Evolutionary conservation across 2,329 filamentous ascomycete species (phyloP), one percentile per base, ranked within the genome.

Genomic region (Cadophora malorum): DNA sequence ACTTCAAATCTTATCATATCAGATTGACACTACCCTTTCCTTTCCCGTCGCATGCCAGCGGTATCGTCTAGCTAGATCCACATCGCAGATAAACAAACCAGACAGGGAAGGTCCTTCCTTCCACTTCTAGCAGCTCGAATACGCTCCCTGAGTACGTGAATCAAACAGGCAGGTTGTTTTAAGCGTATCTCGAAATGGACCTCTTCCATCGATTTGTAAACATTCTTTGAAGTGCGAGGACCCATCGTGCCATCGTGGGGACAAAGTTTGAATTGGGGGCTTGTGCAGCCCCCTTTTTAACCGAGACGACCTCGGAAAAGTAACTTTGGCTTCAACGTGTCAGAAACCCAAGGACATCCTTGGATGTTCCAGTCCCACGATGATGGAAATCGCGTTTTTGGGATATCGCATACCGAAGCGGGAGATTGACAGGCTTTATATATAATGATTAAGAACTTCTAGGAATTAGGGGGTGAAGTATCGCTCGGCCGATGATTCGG

Each of bases 1-100:
- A 49, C 12, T 49, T 21, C 45, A 21, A 49, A 49, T 49, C 45
- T 49, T 49, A 49, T 49, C 45, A 49, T 49, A 49, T 49, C 45
- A 49, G 45, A 49, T 49, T 49, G 10, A 49, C 6, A 21, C 5
- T 19, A 49, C 45, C 19, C 16, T 49, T 19, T 19, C n/a, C 8
- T 49, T 14, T 6, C 10, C 5, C 5, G 6, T 14, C 45, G 45
- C 45, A 49, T 49, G n/a, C 45, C 28, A 5, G 28, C 28, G 28
- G 28, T 5, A 28, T 28, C 28, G 28, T 49, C 45, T 19, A 45
- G 4, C 12, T 19, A 21, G 45, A 19, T 21, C 45, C 45, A 49
- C 45, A 8, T 6, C 45, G n/a, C 19, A 49, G 45, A 21, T 49
- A 21, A 21, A 49, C 45, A 21, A 49, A 10, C 45, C 19, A 19